Base-by-base conservation (phyloP, 1,284 basidiomycete species). In the Ceratobasidium sp. region DNA sequence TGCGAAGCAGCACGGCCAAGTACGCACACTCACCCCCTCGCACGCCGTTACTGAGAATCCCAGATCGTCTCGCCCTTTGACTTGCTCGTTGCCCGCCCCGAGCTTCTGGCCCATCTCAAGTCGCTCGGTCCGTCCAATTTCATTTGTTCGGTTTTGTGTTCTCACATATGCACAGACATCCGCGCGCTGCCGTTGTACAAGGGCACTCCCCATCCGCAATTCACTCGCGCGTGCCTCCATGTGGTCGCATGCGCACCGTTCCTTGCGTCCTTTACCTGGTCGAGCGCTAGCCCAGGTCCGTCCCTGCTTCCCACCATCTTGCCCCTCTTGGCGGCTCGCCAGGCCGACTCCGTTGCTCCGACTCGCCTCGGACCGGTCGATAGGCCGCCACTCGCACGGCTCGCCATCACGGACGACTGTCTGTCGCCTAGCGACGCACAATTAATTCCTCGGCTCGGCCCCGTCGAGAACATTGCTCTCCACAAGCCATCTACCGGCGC, bases 181-280 rank as follows among this genome's bases (percentile, higher is more conserved):
- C 67, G 67, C 32, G 67, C 67, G 52, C 18, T 70, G 21, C 67
- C 67, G 21, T 41, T 70, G 39, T 43, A 70, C 67, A 70, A 70
- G 55, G 55, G 67, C 55, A 43, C 43, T 26, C 67, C 67, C 18
- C 36, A 70, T 36, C 52, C 67, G 2, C 67, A 58, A 70, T 70
- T 70, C 55, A 70, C 53, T 70, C 67, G 55, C 30, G 43, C 67
- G 9, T 48, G 39, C 39, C 52, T 57, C 67, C 67, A 70, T 70
- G 67, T 70, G 67, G 41, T 70, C 53, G 26, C 23, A 8, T 26
- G 28, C 41, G 28, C 67, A 10, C 67, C 67, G 67, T 55, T 28
- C 67, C 67, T 70, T 36, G 41, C 55, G 41, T 57, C 67, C 43
- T 70, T 70, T 48, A 26, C 67, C 21, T 70, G 67, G 67, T 45